Evolutionary conservation across 352 stramenopile species (phyloP), one percentile per base, ranked within the genome.

Genomic region (Pythium plurisporium): DNA sequence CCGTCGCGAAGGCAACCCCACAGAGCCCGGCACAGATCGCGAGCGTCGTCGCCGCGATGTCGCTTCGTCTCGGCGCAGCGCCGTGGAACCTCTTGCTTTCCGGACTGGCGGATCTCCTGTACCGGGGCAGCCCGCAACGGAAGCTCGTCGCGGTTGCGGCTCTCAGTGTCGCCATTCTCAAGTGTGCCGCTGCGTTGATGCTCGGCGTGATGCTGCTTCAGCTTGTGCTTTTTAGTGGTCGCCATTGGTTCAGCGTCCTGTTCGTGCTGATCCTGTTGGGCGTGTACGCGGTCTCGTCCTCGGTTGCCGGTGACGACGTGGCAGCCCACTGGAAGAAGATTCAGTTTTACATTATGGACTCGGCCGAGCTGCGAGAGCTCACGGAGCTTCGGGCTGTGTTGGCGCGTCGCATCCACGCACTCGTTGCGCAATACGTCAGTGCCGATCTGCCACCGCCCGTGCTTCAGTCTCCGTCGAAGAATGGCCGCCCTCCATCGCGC

Each of bases 281-380:
- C 6, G 45, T 75, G 22, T 76, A 79, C 20, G 56, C 62, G 26
- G 64, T 71, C 40, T 68, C 72, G 25, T 64, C 64, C 0, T 69
- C 68, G 31, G 50, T 68, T 14, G 67, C 72, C 22, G 68, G 73
- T 20, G 67, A 76, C n/a, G 67, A 77, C 20, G 51, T 87, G 49
- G 73, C 69, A 15, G 66, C 79, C 49, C 72, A 86, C 45, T 81
- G 78, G 76, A 81, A 85, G 55, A 87, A 87, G 55, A 62, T 79
- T 20, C 79, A 89, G 64, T 87, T 89, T 34, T 86, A 89, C 54
- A 53, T 89, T 5, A 87, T 89, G 76, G 79, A 87, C 65, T 38
- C 66, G 3, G 59, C 70, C 0, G 75, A 86, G 38, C 72, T 75
- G 53, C 67, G 62, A 2, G 67, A 81, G 49, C 59, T 89, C 26